phyloP scores from a whole-genome alignment of 768 basidiomycete genomes.

The Boletus sp. region DNA sequence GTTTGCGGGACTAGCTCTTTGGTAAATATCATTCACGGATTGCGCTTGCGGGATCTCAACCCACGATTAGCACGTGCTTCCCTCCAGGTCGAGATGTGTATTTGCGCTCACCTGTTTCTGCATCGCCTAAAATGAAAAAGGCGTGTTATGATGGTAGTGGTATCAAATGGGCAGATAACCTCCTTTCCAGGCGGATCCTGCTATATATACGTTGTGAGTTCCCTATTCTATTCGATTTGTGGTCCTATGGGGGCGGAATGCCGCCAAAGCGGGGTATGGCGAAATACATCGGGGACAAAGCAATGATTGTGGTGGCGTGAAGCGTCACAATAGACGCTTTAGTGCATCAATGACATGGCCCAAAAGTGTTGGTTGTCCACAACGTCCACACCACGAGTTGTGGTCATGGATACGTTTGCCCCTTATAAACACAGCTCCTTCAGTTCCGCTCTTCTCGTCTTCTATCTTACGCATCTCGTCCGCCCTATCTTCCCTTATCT shows the following conservation, averaged over 20 bases:
- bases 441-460: constrained; percentile 30
- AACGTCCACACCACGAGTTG: constrained; percentile 25
- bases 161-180: constrained; percentile 15
- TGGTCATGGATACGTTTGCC: constrained; percentile 22
- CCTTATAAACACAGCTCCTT: constrained; percentile 24
- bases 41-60: constrained; percentile 16
- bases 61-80: constrained; percentile 26
- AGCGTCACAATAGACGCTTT: constrained; percentile 16
- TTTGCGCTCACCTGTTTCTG: constrained; percentile 16
- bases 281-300: constrained; percentile 20
- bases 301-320: constrained; percentile 10
- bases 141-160: constrained; percentile 20
- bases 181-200: constrained; percentile 1
- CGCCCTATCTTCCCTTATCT: constrained; percentile 31
- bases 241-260: constrained; percentile 3
- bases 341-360: constrained; percentile 17
- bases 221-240: constrained; percentile 1
- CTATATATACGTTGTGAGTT: constrained; percentile 16
- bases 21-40: constrained; percentile 14
- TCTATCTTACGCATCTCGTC: constrained; percentile 24
- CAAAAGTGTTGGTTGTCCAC: constrained; percentile 23
- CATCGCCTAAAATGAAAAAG: constrained; percentile 26
- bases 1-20: background rate
- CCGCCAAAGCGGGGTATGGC: constrained; percentile 22
- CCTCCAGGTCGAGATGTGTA: constrained; percentile 16